Evolutionary conservation across 2,329 filamentous ascomycete genomes (phyloP).

Genomic region (Aspergillus floridensis): DNA sequence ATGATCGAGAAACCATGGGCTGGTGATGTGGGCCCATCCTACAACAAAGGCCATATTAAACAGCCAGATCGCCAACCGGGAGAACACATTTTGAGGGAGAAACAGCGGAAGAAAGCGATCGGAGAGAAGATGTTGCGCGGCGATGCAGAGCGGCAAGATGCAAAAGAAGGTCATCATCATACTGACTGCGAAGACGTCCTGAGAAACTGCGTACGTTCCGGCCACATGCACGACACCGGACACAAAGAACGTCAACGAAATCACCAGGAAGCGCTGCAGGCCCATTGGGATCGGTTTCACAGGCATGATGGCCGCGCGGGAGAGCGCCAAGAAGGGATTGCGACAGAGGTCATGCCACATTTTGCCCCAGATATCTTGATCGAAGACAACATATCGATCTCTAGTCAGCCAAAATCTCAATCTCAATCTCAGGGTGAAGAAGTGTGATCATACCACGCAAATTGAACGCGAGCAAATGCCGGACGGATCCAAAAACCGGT

Average conservation of each 20-base stretch:
- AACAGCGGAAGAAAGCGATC: neutral
- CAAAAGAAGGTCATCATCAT: constrained; percentile 20
- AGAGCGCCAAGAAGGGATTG: constrained; percentile 11
- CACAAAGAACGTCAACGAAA: constrained; percentile 13
- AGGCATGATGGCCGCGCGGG: constrained; percentile 9
- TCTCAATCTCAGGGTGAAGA: too few relatives aligned
- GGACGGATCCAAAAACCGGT: constrained; percentile 13
- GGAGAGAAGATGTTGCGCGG: constrained; percentile 11
- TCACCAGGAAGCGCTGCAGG: constrained; percentile 6
- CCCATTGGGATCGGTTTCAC: neutral
- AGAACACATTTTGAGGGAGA: neutral
- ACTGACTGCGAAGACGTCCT: constrained; percentile 4
- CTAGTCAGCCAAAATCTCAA: too few relatives aligned
- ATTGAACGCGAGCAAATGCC: constrained; percentile 10
- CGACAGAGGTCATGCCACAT: constrained; percentile 21
- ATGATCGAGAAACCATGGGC: constrained; percentile 18
- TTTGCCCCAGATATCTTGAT: constrained; percentile 19
- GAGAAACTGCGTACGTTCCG: constrained; percentile 14
- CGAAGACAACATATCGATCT: neutral
- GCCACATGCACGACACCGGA: constrained; percentile 14
- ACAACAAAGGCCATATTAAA: constrained; percentile 8
- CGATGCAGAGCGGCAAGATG: constrained; percentile 12
- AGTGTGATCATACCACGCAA: constrained; percentile 10
- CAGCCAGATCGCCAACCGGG: constrained; percentile 6
- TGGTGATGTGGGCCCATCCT: constrained; percentile 15